Evolutionary conservation across 1,139 yeast genomes (phyloP).

Genomic region (Yamadazyma siamensis): DNA sequence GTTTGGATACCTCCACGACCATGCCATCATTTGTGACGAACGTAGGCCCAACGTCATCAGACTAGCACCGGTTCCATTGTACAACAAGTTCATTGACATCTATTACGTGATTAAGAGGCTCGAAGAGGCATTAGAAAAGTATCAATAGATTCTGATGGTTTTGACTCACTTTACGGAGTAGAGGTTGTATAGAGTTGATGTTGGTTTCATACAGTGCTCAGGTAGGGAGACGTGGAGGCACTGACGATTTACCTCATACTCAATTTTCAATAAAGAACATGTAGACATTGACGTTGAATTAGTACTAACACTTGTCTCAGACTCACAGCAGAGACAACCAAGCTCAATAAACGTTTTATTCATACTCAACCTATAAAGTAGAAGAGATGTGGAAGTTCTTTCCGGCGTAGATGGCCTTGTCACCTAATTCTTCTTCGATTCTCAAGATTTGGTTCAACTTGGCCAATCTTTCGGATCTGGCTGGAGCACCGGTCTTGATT

Average conservation of each 20-base stretch:
- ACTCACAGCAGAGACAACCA: no score
- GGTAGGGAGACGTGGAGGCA: no score
- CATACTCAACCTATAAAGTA: conserved; percentile 22
- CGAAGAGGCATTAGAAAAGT: conserved; percentile 30
- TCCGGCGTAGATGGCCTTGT: conserved; percentile 93
- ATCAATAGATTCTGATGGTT: conserved; percentile 3
- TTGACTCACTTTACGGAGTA: conserved; percentile 21
- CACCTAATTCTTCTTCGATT: conserved; percentile 96
- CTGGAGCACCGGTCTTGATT: conserved; percentile 99
- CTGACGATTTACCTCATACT: no score
- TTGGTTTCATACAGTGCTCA: no score
- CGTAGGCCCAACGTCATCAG: conserved; percentile 86
- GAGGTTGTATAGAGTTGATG: conserved; percentile 60
- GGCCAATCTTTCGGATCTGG: conserved; percentile 98
- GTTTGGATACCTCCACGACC: conserved; percentile 43
- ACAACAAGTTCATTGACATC: conserved; percentile 73
- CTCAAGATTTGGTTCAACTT: conserved; percentile 95
- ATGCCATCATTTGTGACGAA: conserved; percentile 81
- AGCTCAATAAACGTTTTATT: no score
- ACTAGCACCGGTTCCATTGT: conserved; percentile 79
- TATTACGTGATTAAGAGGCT: conserved; percentile 43
- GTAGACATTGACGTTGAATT: no score
- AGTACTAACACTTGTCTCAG: no score
- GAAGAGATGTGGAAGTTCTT: conserved; percentile 65
- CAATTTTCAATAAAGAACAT: no score